Evolutionary conservation across 2,329 filamentous ascomycete species (phyloP).

Genomic region (Cladosporium cucumerinum): DNA sequence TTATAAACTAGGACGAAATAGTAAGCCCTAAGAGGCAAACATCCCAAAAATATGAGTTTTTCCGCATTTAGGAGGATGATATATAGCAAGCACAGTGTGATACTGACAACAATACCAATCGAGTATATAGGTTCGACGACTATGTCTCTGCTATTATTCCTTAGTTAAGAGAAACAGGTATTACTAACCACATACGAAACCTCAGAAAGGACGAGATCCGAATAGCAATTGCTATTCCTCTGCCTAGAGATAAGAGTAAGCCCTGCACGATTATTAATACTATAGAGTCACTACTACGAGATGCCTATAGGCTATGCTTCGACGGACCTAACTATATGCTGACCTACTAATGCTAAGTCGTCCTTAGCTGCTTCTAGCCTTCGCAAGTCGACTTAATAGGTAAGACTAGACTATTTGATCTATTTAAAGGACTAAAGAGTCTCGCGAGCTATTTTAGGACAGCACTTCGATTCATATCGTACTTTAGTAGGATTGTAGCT

Average conservation of each 20-base stretch:
- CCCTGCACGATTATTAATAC: background rate
- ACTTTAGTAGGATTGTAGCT: too few relatives aligned
- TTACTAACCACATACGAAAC: slow-evolving; percentile 3
- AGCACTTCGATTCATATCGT: slow-evolving; percentile 2
- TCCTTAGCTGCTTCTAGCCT: slow-evolving; percentile 15
- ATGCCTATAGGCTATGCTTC: slow-evolving; percentile 18
- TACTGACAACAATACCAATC: slow-evolving; percentile 1
- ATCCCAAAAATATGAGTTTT: background rate
- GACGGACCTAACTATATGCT: slow-evolving; percentile 19
- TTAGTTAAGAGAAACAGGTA: slow-evolving; percentile 16
- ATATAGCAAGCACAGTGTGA: background rate
- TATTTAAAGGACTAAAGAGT: slow-evolving; percentile 4
- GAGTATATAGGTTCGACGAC: slow-evolving; percentile 15
- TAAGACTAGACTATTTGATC: slow-evolving; percentile 16
- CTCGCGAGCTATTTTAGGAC: background rate
- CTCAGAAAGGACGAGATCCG: slow-evolving; percentile 18
- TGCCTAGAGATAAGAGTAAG: background rate
- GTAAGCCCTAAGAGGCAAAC: background rate
- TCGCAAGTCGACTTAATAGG: slow-evolving; percentile 10
- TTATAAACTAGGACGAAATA: background rate
- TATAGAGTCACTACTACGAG: slow-evolving; percentile 5
- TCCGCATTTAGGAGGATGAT: slow-evolving; percentile 8
- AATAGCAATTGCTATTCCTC: slow-evolving; percentile 9
- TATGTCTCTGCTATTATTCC: slow-evolving; percentile 14
- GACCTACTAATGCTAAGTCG: slow-evolving; percentile 16